phyloP scores from a whole-genome alignment of 2,329 filamentous ascomycete genomes.

The Acephala macrosclerotiorum region DNA sequence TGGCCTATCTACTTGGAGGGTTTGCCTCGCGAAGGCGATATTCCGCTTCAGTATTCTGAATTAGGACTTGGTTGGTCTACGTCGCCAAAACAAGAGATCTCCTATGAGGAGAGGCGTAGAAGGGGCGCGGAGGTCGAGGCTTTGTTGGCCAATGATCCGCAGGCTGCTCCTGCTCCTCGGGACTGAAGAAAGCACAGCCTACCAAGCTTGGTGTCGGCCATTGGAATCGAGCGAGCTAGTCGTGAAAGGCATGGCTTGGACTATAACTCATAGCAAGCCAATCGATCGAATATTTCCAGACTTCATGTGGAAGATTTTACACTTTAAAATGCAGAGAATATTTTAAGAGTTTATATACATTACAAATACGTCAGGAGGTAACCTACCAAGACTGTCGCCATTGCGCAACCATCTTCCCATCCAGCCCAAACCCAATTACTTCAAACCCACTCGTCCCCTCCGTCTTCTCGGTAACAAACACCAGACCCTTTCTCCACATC shows the following conservation, averaged over 20 bases:
- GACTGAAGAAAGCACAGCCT: constrained; percentile 11
- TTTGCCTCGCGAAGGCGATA: constrained; percentile 7
- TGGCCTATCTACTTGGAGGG: constrained; percentile 19
- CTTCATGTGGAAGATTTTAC: neutral
- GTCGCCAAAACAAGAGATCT: constrained; percentile 10
- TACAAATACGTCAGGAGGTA: too few relatives aligned
- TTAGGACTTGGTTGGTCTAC: constrained; percentile 17
- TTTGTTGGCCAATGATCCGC: neutral
- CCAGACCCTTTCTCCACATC: too few relatives aligned
- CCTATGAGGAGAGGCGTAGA: constrained; percentile 13
- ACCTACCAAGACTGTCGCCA: too few relatives aligned
- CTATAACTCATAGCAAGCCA: neutral
- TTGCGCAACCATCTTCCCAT: too few relatives aligned
- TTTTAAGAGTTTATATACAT: neutral
- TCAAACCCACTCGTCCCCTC: too few relatives aligned
- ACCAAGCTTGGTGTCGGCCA: neutral
- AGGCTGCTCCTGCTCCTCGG: constrained; percentile 19
- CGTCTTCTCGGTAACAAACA: too few relatives aligned
- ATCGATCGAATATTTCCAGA: neutral
- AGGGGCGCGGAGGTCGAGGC: constrained; percentile 13
- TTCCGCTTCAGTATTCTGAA: constrained; percentile 18
- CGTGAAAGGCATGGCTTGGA: constrained; percentile 1
- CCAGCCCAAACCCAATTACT: too few relatives aligned
- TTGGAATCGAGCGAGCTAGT: neutral
- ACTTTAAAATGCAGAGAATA: too few relatives aligned